phyloP scores from a whole-genome alignment of 2,329 filamentous ascomycete species.

The Scytalidium sp. region DNA sequence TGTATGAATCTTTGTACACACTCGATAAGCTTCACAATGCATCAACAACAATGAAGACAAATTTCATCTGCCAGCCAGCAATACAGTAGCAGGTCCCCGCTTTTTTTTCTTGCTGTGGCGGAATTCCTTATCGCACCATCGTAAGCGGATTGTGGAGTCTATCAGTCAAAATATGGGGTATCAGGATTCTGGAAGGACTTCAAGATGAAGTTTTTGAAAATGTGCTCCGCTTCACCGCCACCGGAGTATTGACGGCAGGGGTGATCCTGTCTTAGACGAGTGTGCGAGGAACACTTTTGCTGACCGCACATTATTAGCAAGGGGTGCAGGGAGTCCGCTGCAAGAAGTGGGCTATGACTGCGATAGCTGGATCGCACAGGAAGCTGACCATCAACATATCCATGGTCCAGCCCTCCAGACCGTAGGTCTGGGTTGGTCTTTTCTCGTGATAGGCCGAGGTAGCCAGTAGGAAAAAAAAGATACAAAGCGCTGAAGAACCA shows the following conservation, averaged over 20 bases:
- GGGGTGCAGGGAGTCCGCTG: too few species aligned
- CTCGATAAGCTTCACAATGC: too few species aligned
- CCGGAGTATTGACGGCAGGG: neutral
- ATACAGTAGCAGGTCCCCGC: neutral
- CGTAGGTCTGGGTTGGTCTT: too few species aligned
- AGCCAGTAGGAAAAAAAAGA: too few species aligned
- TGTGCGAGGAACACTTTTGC: neutral
- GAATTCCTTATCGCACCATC: neutral
- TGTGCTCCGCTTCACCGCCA: neutral
- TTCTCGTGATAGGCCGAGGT: too few species aligned
- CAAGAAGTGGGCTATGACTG: too few species aligned
- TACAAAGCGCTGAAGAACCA: too few species aligned
- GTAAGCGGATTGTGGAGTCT: neutral
- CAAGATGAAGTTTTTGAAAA: neutral
- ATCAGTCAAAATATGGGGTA: neutral
- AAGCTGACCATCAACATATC: too few species aligned
- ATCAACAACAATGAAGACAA: neutral
- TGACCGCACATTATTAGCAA: too few species aligned
- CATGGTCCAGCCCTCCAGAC: too few species aligned
- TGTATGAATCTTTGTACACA: too few species aligned
- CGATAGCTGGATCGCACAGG: too few species aligned
- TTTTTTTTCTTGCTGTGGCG: neutral
- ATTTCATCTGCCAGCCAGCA: neutral
- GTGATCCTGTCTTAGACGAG: neutral
- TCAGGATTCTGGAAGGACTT: neutral